Evolutionary conservation across 176 grass and related monocot species (phyloP).

Genomic region (Musa itinerans): DNA sequence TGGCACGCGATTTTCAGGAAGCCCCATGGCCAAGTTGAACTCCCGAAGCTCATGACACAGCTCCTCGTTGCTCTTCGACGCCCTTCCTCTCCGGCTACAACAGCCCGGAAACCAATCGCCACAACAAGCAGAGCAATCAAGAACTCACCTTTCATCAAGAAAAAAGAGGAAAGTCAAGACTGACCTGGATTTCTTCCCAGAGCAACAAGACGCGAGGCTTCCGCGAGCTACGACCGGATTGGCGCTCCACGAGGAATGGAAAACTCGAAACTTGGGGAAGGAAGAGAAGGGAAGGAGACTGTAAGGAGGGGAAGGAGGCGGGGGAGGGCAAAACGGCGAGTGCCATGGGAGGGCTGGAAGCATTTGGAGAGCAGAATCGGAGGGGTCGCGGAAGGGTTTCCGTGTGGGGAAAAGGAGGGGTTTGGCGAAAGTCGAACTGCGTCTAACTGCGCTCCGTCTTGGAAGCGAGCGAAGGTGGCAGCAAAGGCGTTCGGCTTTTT

Average conservation of each 20-base stretch:
- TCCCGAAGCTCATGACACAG: constrained; percentile 24
- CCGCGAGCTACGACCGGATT: not conserved
- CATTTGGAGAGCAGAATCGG: not conserved
- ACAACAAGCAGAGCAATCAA: not conserved
- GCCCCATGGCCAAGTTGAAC: constrained; percentile 26
- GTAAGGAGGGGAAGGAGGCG: not conserved
- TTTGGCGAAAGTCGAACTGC: not conserved
- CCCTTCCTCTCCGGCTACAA: constrained; percentile 18
- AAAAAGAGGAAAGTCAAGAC: not conserved
- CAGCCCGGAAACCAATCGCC: not conserved
- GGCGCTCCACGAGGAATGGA: not conserved
- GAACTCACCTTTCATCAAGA: not conserved
- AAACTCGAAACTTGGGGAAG: not conserved
- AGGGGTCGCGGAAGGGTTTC: not conserved
- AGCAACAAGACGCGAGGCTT: not conserved
- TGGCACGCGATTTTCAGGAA: constrained; percentile 26
- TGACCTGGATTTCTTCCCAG: not conserved
- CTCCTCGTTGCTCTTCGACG: constrained; percentile 29
- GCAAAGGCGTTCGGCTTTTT: too few relatives aligned
- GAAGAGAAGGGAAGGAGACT: not conserved
- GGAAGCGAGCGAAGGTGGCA: too few relatives aligned
- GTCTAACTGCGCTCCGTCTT: not conserved
- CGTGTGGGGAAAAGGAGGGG: not conserved
- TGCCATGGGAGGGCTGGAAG: not conserved
- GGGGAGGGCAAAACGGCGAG: not conserved